phyloP scores from a whole-genome alignment of 805 yeast species.

The Metschnikowia gelsemii region DNA sequence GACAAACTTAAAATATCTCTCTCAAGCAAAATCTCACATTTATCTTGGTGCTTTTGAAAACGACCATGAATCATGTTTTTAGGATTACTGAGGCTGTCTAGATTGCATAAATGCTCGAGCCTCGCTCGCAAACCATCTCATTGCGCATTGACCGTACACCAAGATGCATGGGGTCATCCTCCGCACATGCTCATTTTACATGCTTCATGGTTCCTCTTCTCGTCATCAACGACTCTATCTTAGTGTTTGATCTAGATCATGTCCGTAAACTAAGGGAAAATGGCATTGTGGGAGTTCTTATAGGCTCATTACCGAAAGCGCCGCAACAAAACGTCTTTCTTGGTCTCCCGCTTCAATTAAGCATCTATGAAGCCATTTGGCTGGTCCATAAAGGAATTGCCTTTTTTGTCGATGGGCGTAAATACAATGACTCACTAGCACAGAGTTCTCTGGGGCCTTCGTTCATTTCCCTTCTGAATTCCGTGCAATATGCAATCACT shows the following conservation, averaged over 20 bases:
- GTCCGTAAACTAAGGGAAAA: conserved; percentile 54
- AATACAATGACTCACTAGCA: conserved; percentile 23
- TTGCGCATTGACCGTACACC: background rate
- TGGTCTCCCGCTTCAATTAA: conserved; percentile 76
- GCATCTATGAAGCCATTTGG: conserved; percentile 73
- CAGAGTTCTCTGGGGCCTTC: conserved; percentile 1
- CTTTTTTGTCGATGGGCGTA: conserved; percentile 42
- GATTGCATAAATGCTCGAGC: no score
- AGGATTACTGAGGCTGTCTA: no score
- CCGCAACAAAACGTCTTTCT: conserved; percentile 91
- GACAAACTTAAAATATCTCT: no score
- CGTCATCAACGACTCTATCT: conserved; percentile 31
- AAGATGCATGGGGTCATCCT: no score
- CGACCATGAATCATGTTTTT: no score
- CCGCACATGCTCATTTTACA: no score
- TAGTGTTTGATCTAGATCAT: conserved; percentile 58
- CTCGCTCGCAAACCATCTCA: background rate
- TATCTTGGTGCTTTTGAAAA: no score
- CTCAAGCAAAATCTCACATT: no score
- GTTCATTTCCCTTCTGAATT: conserved; percentile 5
- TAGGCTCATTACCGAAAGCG: conserved; percentile 84
- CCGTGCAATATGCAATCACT: conserved; percentile 15
- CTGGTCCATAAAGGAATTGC: conserved; percentile 47
- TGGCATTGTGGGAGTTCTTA: conserved; percentile 72
- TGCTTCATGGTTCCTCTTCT: conserved; percentile 21